Percentiles rank a stretch among this genome's conserved stretches.
phyloP scores from a whole-genome alignment of 163 green algal genomes.

The Scenedesmus sp. region DNA sequence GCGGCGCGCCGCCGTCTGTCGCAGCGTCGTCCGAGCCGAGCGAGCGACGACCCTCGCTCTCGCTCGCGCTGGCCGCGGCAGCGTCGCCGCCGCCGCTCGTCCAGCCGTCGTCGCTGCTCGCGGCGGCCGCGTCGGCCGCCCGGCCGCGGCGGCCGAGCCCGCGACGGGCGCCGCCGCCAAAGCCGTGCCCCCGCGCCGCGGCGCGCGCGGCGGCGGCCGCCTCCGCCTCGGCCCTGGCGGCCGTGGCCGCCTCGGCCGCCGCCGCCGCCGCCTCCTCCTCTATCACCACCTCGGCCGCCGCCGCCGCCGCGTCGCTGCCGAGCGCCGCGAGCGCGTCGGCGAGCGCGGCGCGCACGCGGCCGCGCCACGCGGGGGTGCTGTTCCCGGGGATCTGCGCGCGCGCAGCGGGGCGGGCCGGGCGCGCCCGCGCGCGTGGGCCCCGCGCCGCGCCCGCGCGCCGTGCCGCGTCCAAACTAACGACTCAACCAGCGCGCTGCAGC shows the following conservation, averaged over 20 bases:
- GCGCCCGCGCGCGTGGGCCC: background rate
- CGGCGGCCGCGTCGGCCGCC: slow-evolving; percentile 22
- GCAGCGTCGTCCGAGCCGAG: too few species aligned
- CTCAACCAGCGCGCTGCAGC: background rate
- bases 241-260: background rate
- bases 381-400: slow-evolving; percentile 49
- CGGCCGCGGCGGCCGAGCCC: background rate
- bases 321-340: slow-evolving; percentile 34
- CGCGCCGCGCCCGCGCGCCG: background rate
- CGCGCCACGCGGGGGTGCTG: slow-evolving; percentile 46
- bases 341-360: slow-evolving; percentile 43
- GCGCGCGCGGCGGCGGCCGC: too few species aligned
- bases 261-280: slow-evolving; percentile 31
- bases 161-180: slow-evolving; percentile 3
- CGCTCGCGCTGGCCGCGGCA: background rate
- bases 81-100: slow-evolving; percentile 17
- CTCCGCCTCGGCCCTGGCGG: background rate
- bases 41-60: too few species aligned
- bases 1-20: background rate
- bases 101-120: slow-evolving; percentile 14
- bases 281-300: slow-evolving; percentile 23
- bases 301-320: slow-evolving; percentile 36
- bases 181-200: background rate
- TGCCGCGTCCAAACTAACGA: background rate
- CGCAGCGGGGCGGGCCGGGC: background rate